These are phyloP conservation scores for Dalechampia spathulata DNA, from an alignment of 441 rosid genomes.

Conservation along the genomic window DNA sequence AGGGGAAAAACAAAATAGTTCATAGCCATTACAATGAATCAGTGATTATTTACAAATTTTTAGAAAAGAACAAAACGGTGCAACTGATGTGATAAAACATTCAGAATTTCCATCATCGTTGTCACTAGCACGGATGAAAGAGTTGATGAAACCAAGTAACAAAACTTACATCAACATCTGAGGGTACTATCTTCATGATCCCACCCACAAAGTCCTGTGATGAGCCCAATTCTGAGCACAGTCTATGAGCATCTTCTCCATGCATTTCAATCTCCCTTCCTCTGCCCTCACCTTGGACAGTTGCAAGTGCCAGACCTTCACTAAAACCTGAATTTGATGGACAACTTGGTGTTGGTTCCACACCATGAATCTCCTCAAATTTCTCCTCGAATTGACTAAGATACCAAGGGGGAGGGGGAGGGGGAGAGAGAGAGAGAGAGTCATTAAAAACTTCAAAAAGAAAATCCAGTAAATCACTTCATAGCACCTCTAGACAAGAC, in stretches of 20 bases:
- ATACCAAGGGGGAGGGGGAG: background rate
- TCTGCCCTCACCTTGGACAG: conserved; percentile 34
- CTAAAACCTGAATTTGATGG: conserved; percentile 46
- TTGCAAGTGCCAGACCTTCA: conserved; percentile 33
- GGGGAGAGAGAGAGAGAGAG: conserved; percentile 12
- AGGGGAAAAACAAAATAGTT: background rate
- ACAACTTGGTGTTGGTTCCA: conserved; percentile 44
- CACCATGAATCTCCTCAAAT: conserved; percentile 70
- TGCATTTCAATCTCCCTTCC: conserved; percentile 48
- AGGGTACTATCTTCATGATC: conserved; percentile 90
- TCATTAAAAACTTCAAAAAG: background rate
- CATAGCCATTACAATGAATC: background rate
- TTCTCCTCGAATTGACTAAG: conserved; percentile 86
- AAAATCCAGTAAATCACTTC: background rate
- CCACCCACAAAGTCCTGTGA: conserved; percentile 84
- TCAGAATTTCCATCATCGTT: too few relatives aligned
- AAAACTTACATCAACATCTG: conserved; percentile 81
- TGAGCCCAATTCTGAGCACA: conserved; percentile 46
- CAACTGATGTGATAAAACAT: too few relatives aligned
- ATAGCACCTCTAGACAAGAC: background rate
- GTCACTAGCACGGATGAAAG: conserved; percentile 1
- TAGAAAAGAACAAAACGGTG: background rate
- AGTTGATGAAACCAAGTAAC: conserved; percentile 1
- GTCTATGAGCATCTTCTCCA: conserved; percentile 39
- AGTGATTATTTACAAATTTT: background rate